Conservation (phyloP, 2,329 filamentous ascomycete species). For the Rutstroemia sp. region DNA sequence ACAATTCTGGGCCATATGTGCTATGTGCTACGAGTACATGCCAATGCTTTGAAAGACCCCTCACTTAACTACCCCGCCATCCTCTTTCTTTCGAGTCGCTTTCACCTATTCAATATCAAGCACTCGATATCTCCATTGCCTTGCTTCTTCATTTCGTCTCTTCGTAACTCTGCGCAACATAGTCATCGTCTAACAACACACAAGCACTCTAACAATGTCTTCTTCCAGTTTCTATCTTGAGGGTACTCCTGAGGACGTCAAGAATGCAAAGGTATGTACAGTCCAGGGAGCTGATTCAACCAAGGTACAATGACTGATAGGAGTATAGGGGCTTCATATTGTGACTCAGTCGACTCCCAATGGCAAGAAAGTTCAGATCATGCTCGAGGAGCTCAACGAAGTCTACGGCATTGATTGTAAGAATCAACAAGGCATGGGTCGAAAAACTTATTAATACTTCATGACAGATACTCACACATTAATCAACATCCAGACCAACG, state of each 20-base stretch:
- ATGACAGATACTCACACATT: slow-evolving; percentile 11
- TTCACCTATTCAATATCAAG: no score
- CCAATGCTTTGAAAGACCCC: no score
- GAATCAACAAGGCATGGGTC: slow-evolving; percentile 15
- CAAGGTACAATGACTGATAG: background rate
- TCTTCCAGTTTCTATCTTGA: slow-evolving; percentile 12
- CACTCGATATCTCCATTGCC: background rate
- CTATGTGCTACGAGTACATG: no score
- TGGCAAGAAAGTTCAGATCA: slow-evolving; percentile 43
- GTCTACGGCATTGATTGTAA: slow-evolving; percentile 42
- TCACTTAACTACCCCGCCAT: background rate
- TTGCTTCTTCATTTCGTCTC: background rate
- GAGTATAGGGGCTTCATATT: slow-evolving; percentile 38
- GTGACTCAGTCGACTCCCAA: slow-evolving; percentile 45
- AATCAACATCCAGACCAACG: slow-evolving; percentile 34
- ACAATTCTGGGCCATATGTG: no score
- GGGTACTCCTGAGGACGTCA: slow-evolving; percentile 12
- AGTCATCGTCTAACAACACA: background rate
- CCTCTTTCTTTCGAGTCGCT: background rate
- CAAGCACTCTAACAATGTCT: background rate
- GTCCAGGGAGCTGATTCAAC: background rate
- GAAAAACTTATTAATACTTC: background rate
- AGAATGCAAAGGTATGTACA: slow-evolving; percentile 14
- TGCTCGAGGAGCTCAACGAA: slow-evolving; percentile 47
- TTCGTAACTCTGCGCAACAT: background rate